Evolutionary conservation across 768 basidiomycete genomes (phyloP).

Genomic region (Lanmaoa rubissima): DNA sequence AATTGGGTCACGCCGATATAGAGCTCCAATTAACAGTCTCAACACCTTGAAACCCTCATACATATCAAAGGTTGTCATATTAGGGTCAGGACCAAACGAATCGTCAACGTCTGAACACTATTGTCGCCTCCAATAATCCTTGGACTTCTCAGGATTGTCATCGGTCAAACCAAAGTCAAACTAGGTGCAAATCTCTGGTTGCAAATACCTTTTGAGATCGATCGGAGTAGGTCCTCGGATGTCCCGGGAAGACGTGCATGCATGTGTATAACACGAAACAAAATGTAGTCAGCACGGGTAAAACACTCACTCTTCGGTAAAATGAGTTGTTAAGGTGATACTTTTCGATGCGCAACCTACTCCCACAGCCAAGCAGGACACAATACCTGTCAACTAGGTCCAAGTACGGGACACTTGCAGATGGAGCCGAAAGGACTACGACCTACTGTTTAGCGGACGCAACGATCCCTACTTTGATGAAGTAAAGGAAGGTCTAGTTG

Average conservation of each 20-base stretch:
- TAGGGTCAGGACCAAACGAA: background rate
- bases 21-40: background rate
- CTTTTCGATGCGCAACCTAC: background rate
- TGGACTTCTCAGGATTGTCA: background rate
- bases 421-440: background rate
- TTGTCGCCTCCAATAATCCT: too few relatives aligned
- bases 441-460: background rate
- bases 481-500: conserved; percentile 19
- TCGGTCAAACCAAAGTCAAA: too few relatives aligned
- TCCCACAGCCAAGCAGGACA: background rate
- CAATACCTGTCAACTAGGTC: background rate
- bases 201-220: background rate
- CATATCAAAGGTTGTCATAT: background rate
- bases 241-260: too few relatives aligned
- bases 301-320: background rate
- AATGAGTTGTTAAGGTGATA: background rate
- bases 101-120: background rate
- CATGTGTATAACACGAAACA: background rate
- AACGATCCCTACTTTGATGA: background rate
- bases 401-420: background rate
- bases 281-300: background rate
- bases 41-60: background rate
- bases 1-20: background rate
- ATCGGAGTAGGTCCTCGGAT: background rate
- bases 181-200: too few relatives aligned